phyloP scores from a whole-genome alignment of 306 rosid species.

The Rosa lucieae region DNA sequence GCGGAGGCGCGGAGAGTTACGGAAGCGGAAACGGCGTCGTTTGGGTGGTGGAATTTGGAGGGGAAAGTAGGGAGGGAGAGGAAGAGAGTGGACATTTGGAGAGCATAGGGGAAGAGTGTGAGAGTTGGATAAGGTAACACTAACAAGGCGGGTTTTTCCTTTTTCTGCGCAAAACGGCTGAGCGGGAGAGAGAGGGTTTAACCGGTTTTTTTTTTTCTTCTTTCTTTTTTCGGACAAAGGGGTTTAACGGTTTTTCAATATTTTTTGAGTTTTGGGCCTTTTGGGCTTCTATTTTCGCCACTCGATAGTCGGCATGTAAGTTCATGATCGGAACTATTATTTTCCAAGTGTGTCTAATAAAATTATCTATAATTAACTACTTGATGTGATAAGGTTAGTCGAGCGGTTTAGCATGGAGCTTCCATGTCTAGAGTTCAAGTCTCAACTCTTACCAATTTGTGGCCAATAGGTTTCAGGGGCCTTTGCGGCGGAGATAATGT shows the following conservation, averaged over 20 bases:
- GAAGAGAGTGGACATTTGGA: conserved; percentile 28
- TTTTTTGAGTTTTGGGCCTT: neutral
- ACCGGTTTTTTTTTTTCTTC: neutral
- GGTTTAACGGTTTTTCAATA: neutral
- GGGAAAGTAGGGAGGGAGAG: conserved; percentile 16
- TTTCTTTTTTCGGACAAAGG: neutral
- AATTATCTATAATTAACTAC: no score
- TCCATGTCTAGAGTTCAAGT: no score
- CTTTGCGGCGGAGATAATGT: no score
- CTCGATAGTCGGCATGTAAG: no score
- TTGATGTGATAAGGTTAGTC: no score
- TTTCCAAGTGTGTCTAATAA: no score
- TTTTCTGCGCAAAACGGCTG: neutral
- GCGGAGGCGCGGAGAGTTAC: conserved; percentile 44
- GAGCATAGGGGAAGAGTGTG: neutral
- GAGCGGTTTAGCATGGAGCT: no score
- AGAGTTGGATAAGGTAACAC: conserved; percentile 25
- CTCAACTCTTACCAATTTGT: no score
- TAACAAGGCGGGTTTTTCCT: neutral
- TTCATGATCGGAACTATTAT: no score
- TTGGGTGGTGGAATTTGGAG: conserved; percentile 20
- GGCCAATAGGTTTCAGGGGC: no score
- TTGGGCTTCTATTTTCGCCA: no score
- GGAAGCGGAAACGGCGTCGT: conserved; percentile 18
- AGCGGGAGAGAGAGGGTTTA: conserved; percentile 9